These are phyloP conservation scores for Vigna angularis DNA, from an alignment of 306 rosid genomes.

Conservation along the genomic window DNA sequence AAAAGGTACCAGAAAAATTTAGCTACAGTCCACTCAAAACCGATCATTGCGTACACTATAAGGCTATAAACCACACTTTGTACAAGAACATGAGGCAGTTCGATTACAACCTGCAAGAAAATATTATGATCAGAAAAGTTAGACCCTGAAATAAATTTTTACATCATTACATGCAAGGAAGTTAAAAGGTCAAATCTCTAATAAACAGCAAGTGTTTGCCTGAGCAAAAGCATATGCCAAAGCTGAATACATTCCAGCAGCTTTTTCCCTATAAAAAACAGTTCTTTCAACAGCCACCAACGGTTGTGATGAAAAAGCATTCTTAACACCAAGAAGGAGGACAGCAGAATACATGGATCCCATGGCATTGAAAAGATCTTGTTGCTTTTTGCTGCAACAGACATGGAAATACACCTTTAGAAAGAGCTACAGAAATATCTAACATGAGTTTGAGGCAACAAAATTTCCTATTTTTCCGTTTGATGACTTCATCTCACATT, in stretches of 20 bases:
- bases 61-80: constrained; percentile 51
- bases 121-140: not conserved
- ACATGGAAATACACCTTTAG: constrained; percentile 1
- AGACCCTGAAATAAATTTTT: not conserved
- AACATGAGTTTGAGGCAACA: not conserved
- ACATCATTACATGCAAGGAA: not conserved
- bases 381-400: constrained; percentile 42
- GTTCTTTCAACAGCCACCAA: constrained; percentile 53
- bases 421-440: not conserved
- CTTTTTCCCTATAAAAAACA: constrained; percentile 62
- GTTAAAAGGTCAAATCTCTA: not conserved
- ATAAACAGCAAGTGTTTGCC: constrained; percentile 31
- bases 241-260: constrained; percentile 64
- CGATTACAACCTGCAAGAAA: constrained; percentile 49
- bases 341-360: constrained; percentile 62
- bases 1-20: constrained; percentile 56
- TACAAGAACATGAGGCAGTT: constrained; percentile 52
- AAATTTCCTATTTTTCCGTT: not conserved
- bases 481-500: constrained; percentile 47
- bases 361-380: constrained; percentile 59
- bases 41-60: constrained; percentile 57
- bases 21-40: constrained; percentile 53
- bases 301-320: constrained; percentile 50
- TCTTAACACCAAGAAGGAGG: constrained; percentile 56
- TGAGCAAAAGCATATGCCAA: constrained; percentile 60